A percentile compares a stretch with the other conserved stretches of the same genome.
These are phyloP conservation scores for Pyropia yezoensis DNA, from an alignment of 23 red algal genomes.

Conservation along the genomic window DNA sequence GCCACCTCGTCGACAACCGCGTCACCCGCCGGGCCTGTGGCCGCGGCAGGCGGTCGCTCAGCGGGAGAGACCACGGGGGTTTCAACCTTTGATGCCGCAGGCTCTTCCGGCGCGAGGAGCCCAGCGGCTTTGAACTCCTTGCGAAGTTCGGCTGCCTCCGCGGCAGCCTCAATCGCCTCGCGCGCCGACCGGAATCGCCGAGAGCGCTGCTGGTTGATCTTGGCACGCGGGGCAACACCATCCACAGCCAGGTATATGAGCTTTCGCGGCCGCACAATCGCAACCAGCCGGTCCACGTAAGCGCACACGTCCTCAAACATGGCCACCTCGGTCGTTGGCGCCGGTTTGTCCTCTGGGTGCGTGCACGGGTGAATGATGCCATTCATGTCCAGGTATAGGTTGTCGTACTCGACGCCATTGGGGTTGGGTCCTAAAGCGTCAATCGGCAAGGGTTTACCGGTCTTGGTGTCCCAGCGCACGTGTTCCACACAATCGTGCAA, in stretches of 20 bases:
- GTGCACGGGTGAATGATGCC: conserved; percentile 94
- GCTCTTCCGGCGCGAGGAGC: neutral
- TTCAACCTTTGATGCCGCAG: neutral
- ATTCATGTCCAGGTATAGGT: conserved; percentile 99
- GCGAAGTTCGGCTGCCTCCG: conserved; percentile 30
- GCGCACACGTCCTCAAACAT: conserved; percentile 86
- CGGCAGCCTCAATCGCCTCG: conserved; percentile 51
- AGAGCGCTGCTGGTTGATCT: conserved; percentile 98
- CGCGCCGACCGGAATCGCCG: conserved; percentile 83
- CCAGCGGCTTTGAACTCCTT: conserved; percentile 54
- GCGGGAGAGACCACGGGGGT: neutral
- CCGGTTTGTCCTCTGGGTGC: conserved; percentile 70
- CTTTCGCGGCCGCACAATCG: conserved; percentile 77
- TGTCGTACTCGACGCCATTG: conserved; percentile 84
- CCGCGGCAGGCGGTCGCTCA: neutral
- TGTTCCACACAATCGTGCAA: conserved; percentile 62
- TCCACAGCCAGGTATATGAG: conserved; percentile 93
- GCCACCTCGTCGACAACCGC: neutral
- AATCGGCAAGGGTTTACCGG: conserved; percentile 15
- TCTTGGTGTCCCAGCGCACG: conserved; percentile 8
- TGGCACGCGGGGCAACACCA: conserved; percentile 94
- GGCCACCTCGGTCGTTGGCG: conserved; percentile 47
- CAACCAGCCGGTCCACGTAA: conserved; percentile 84
- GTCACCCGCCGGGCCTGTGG: neutral
- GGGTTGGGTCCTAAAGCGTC: conserved; percentile 79